phyloP scores from a whole-genome alignment of 2,329 filamentous ascomycete species.

The Tolypocladium endophyticum region DNA sequence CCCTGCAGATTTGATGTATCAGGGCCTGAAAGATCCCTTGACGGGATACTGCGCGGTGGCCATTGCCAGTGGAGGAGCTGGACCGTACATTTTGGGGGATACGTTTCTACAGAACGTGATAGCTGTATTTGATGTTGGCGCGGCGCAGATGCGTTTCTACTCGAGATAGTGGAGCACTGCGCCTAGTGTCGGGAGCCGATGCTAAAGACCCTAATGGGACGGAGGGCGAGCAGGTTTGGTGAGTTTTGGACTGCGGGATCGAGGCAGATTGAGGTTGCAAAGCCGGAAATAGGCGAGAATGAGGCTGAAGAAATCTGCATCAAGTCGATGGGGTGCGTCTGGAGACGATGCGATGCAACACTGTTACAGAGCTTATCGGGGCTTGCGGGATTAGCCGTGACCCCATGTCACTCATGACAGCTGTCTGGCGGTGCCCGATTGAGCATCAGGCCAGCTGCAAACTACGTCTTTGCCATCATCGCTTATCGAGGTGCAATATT shows the following conservation, averaged over 20 bases:
- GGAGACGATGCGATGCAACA: not conserved
- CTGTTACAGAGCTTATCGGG: not conserved
- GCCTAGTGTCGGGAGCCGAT: not conserved
- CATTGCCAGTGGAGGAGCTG: conserved; percentile 30
- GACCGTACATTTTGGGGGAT: conserved; percentile 39
- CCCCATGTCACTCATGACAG: not conserved
- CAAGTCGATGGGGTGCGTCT: not conserved
- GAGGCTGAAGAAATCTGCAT: not conserved
- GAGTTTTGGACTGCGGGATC: not conserved
- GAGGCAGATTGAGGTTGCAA: not conserved
- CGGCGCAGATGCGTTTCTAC: conserved; percentile 35
- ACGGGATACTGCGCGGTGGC: conserved; percentile 38
- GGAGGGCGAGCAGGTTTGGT: not conserved
- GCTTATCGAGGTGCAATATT: not conserved
- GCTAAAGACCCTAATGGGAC: not conserved
- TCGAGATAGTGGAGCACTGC: conserved; percentile 7
- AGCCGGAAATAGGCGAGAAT: not conserved
- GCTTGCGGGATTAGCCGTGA: not conserved
- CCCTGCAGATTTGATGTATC: conserved; percentile 35
- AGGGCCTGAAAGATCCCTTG: conserved; percentile 28
- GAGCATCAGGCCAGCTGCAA: not conserved
- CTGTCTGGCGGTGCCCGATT: not conserved
- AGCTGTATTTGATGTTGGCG: conserved; percentile 36
- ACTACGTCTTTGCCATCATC: not conserved
- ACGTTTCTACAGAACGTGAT: conserved; percentile 41